Evolutionary conservation across 768 basidiomycete species (phyloP), one percentile per base, ranked within the genome.

Genomic region (Suillus discolor): DNA sequence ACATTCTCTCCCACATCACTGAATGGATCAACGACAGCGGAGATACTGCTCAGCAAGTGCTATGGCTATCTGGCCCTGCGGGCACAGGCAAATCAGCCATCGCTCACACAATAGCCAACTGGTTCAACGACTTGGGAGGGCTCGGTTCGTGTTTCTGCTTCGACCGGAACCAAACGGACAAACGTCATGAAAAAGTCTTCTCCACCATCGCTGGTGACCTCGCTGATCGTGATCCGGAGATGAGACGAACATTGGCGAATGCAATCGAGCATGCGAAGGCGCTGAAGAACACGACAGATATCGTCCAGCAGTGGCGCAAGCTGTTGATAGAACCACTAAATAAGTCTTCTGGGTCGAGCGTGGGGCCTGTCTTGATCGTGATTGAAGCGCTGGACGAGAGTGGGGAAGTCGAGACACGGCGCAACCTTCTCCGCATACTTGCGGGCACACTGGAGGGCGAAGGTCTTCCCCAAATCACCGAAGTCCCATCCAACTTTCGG

Each of bases 51-150:
- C 49, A 59, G 23, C 63, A 65, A 12, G 61, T 72, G 9, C 66
- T 63, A 44, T 62, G 67, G 39, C 69, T 72, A 16, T 25, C 59
- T 13, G 71, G 71, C 3, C 59, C 45, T 20, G 49, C 65, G 8
- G 73, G 72, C 34, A 78, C 69, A 0, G 77, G 77, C 3, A 78
- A 78, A 59, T 76, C 78, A 7, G 68, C 74, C 1, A 63, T 78
- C 25, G 69, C 71, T 34, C 65, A 71, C 38, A 66, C 72, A 0
- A 64, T 68, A 13, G 69, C 71, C 11, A 4, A 61, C 12, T 59
- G 44, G 36, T 67, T 66, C 36, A n/a, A 67, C 20, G 41, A 66
- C 13, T 15, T 65, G n/a, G 62, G 64, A 28, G 51, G 65, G 25
- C 67, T 73, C 6, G 72, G 72, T 41, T 67, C 72, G 23, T 63